Evolutionary conservation across 768 basidiomycete genomes (phyloP).

Genomic region (Tylopilus subfusipes): DNA sequence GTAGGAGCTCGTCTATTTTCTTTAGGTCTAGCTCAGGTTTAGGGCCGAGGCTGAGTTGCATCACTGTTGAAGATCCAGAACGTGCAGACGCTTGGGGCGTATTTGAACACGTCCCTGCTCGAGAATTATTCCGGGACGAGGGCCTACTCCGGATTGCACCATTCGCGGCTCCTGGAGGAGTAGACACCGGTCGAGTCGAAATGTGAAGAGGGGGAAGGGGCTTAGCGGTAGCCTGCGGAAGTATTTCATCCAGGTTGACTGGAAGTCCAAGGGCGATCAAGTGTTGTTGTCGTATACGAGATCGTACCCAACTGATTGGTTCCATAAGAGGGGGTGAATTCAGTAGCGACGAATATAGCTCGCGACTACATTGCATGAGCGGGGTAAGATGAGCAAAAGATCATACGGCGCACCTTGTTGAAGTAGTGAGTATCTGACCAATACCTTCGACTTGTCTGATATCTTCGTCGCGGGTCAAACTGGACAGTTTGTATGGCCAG

Average conservation of each 20-base stretch:
- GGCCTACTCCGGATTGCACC: conserved; percentile 28
- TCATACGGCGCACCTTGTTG: conserved; percentile 57
- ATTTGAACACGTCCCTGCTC: conserved; percentile 48
- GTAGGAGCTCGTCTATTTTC: conserved; percentile 64
- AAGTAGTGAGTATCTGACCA: conserved; percentile 69
- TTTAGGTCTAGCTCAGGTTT: conserved; percentile 69
- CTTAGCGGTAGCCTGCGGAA: conserved; percentile 62
- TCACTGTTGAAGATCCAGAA: conserved; percentile 27
- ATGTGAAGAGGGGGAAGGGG: conserved; percentile 79
- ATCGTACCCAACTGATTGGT: conserved; percentile 93
- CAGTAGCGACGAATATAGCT: conserved; percentile 69
- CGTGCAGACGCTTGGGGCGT: conserved; percentile 42
- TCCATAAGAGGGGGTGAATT: conserved; percentile 71
- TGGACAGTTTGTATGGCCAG: conserved; percentile 54
- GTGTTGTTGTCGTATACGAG: conserved; percentile 85
- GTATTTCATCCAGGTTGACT: conserved; percentile 90
- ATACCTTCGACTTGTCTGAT: conserved; percentile 80
- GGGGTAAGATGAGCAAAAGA: conserved; percentile 21
- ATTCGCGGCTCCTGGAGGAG: conserved; percentile 64
- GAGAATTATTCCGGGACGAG: conserved; percentile 42
- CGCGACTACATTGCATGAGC: conserved; percentile 53
- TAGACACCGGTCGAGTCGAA: conserved; percentile 75
- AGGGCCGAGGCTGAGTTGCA: conserved; percentile 60
- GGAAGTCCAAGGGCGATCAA: conserved; percentile 90
- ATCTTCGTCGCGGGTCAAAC: conserved; percentile 60